phyloP scores from a whole-genome alignment of 164 flowering plant species.

The Brasenia schreberi region DNA sequence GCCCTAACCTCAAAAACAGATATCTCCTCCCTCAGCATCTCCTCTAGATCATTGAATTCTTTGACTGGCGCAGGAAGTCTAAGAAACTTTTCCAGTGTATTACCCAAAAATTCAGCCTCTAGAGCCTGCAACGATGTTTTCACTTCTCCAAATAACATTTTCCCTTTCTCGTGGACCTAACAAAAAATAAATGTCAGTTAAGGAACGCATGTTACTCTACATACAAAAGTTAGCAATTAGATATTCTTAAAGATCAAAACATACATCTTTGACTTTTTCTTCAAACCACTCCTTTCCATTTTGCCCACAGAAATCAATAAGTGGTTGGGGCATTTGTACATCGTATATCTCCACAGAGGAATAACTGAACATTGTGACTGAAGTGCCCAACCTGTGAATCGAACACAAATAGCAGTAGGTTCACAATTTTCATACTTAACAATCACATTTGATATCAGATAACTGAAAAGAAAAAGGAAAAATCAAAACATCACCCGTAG shows the following conservation, averaged over 20 bases:
- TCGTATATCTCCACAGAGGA: slow-evolving; percentile 46
- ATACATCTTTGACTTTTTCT: slow-evolving; percentile 51
- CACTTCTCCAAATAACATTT: slow-evolving; percentile 46
- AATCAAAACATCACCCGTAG: slow-evolving; percentile 53
- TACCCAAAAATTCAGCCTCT: slow-evolving; percentile 24
- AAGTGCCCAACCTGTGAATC: slow-evolving; percentile 56
- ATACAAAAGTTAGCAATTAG: not conserved
- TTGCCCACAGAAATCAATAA: slow-evolving; percentile 42
- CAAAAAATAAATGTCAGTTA: not conserved
- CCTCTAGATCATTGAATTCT: slow-evolving; percentile 42
- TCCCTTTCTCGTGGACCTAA: slow-evolving; percentile 56
- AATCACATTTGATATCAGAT: not conserved
- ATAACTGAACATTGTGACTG: slow-evolving; percentile 73
- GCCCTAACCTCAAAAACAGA: slow-evolving; percentile 67
- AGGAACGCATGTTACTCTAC: not conserved
- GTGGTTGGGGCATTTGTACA: slow-evolving; percentile 55
- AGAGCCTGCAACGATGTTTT: slow-evolving; percentile 31
- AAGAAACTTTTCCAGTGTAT: slow-evolving; percentile 6
- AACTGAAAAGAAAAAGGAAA: not conserved
- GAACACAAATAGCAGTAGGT: slow-evolving; percentile 1
- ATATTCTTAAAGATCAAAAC: slow-evolving; percentile 3
- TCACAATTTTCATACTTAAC: not conserved
- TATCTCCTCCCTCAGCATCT: slow-evolving; percentile 54
- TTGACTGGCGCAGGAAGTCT: slow-evolving; percentile 23
- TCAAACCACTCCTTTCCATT: slow-evolving; percentile 32